These are phyloP conservation scores for Stagonosporopsis rhizophila DNA, from an alignment of 2,329 filamentous ascomycete species.

Conservation along the genomic window DNA sequence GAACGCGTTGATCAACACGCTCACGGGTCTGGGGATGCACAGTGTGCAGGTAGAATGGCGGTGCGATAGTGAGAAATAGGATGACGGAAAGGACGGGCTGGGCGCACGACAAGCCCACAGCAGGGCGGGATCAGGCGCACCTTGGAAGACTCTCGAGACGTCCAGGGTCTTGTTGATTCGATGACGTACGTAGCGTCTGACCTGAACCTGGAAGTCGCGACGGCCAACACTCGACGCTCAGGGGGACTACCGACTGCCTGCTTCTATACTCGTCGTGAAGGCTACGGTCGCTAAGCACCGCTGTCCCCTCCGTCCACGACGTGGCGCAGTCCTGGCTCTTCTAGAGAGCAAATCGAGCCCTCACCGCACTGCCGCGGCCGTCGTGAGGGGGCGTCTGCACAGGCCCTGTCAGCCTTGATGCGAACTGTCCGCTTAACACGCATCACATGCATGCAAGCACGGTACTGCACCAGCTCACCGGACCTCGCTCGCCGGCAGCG, in stretches of 20 bases:
- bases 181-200: neutral
- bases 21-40: slow-evolving; percentile 13
- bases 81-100: slow-evolving; percentile 11
- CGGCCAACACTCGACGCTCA: neutral
- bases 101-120: slow-evolving; percentile 5
- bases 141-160: slow-evolving; percentile 7
- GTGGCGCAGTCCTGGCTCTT: neutral
- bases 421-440: slow-evolving; percentile 16
- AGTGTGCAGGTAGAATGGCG: slow-evolving; percentile 7
- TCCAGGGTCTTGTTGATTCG: slow-evolving; percentile 1
- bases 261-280: neutral
- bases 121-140: slow-evolving; percentile 16
- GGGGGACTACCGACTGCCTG: neutral
- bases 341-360: neutral
- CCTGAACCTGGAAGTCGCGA: slow-evolving; percentile 4
- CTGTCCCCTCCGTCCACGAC: neutral
- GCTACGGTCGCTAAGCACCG: neutral
- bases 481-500: neutral
- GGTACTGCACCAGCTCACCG: slow-evolving; percentile 10
- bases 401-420: slow-evolving; percentile 3
- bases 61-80: slow-evolving; percentile 10
- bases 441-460: slow-evolving; percentile 8
- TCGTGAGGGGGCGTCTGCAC: slow-evolving; percentile 7
- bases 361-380: slow-evolving; percentile 8
- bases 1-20: slow-evolving; percentile 23